Evolutionary conservation across 73 alveolate genomes (phyloP).

Genomic region (Urostyla sp.): DNA sequence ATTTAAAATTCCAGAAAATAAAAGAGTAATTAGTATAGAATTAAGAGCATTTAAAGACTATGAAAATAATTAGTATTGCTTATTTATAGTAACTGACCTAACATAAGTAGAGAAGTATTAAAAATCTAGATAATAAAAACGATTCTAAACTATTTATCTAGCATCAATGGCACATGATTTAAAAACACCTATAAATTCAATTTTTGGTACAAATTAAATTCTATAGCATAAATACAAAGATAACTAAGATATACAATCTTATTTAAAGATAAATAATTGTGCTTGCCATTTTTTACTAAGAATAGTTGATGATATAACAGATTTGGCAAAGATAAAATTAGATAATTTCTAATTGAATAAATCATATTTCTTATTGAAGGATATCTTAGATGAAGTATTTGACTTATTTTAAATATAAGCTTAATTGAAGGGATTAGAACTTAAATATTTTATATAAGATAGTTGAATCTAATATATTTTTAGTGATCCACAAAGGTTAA

Average conservation of each 20-base stretch:
- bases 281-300: neutral
- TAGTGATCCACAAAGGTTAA: neutral
- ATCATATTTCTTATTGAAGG: neutral
- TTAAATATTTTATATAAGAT: neutral
- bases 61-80: neutral
- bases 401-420: neutral
- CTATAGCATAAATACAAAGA: neutral
- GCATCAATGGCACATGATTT: constrained; percentile 13
- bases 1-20: too few species aligned
- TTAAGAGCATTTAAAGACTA: too few species aligned
- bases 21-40: too few species aligned
- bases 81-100: neutral
- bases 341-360: neutral
- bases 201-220: neutral
- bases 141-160: constrained; percentile 2
- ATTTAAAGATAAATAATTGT: neutral
- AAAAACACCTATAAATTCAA: constrained; percentile 23
- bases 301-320: constrained; percentile 6
- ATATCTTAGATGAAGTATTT: neutral
- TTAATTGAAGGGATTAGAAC: neutral
- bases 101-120: constrained; percentile 14
- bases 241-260: neutral
- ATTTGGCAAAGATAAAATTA: neutral
- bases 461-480: neutral
- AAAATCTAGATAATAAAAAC: constrained; percentile 4